Base-by-base conservation (phyloP, 331 rosid genomes). In the Spiraea crenata region DNA sequence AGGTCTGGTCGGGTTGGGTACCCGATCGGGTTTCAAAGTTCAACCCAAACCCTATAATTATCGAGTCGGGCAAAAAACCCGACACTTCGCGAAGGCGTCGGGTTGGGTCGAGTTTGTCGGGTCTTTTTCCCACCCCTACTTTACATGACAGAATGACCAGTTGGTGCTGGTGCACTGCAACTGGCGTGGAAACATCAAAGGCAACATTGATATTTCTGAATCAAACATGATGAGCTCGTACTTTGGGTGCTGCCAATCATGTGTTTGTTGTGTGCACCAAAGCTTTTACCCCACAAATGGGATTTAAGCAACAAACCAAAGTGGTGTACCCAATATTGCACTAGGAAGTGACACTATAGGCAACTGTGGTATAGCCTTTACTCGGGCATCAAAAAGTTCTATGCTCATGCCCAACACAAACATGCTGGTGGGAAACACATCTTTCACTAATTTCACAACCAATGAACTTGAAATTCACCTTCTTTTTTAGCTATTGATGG, bases 361-460 rank as follows among this genome's bases (percentile, higher is more conserved):
- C 45, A 58, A 59, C 37, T 15, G 34, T 7, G 46, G 51, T 37
- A 51, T 9, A 63, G 52, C 74, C 79, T 76, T 76, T 63, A 19
- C 48, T 65, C 76, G 34, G 78, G 70, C 89, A 74, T 66, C 65
- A 71, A 20, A 39, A 61, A 54, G 76, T 69, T 68, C 80, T 80
- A 13, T 5, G 1, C 46, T 76, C 82, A 68, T 67, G 31, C 70
- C 72, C 68, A 52, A 51, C 61, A 25, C 31, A 25, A 2, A 25
- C 31, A 8, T 72, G 67, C 71, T 74, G 80, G 77, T 76, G 88
- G 86, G 83, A 69, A 77, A 74, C 82, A 74, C 79, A 79, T 69
- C 70, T 17, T 74, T 79, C 51, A 74, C 77, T 65, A 44, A 57
- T 59, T 4, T 59, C 0, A 4, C 16, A 54, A 41, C 6, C 50